Evolutionary conservation across 352 stramenopile species (phyloP), one percentile per base, ranked within the genome.

Genomic region (Achlya hypogyna): DNA sequence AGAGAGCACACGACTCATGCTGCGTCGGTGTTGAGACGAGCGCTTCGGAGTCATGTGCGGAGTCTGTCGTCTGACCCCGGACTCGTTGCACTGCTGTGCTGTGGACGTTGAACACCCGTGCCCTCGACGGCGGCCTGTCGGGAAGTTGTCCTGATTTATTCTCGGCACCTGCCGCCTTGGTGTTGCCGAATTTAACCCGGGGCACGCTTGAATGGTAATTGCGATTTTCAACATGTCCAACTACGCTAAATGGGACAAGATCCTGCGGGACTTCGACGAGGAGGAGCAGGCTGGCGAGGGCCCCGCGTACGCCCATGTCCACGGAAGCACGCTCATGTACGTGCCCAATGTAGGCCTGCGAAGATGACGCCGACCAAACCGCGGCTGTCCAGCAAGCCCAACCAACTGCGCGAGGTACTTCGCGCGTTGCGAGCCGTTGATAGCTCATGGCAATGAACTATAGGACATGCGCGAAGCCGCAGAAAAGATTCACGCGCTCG

Each of bases 181-280:
- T n/a, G n/a, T n/a, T 42, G 34, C 34, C 34, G 34, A 42, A 42
- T 16, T 14, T 42, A 42, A 42, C 14, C 6, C 34, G 6, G n/a
- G 34, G 6, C 34, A 14, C 34, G 34, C 34, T 6, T 42, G 34
- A 42, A 6, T 42, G 34, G 34, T 42, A 14, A n/a, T n/a, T n/a
- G n/a, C n/a, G 6, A 42, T 42, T 42, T 42, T 6, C 34, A 42
- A 42, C 6, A 42, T 67, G 60, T 47, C 60, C 18, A 67, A 67
- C 51, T 67, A 67, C 40, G 60, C 20, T 20, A 67, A 67, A 29
- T 67, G 60, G 60, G 32, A 67, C 22, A 16, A 34, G 2, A 67
- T 67, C 45, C 29, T 67, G 12, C 49, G 31, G 31, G 60, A 67
- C 20, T 23, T 67, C 12, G 60, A 56, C 5, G 60, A 67, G 8